Base-by-base conservation (phyloP, 306 rosid species). In the Fragaria iinumae region DNA sequence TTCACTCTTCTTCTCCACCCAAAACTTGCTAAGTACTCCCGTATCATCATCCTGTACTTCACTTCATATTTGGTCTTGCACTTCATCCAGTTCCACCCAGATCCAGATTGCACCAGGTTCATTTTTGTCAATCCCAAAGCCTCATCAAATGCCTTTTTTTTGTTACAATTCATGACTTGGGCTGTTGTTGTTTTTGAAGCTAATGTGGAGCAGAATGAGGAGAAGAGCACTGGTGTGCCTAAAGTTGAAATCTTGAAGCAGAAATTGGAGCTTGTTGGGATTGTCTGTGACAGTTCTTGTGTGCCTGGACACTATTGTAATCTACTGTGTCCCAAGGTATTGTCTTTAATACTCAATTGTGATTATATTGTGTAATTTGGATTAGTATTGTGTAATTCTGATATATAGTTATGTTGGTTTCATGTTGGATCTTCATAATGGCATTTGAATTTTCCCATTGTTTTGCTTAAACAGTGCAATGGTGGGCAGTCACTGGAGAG, bases 271-370 rank as follows among this genome's bases (percentile, higher is more conserved):
- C 85, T 79, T 77, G 78, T 94, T 78, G 97, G 93, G 62, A 85
- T 94, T 55, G 63, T 50, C 53, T 81, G 80, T 71, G 86, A 83
- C 27, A 79, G 86, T 62, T 82, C 89, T 59, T 90, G 86, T 80
- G 80, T 80, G 63, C 93, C 96, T 73, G 95, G 91, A 44, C 79
- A 68, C 65, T 91, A 84, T 81, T 85, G 87, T 80, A 88, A 86
- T 75, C 41, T 90, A 55, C 76, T 79, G 69, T 94, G 98, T 79
- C 96, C 98, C 57, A 94, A 88, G 93, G 97, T 94, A 82, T 4
- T 39, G 34, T 41, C 65, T 73, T 47, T 29, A 57, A 14, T 3
- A 43, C 39, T 72, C 11, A 10, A 27, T 8, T 21, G 10, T 23
- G 49, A 55, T 18, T 14, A 41, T 36, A 14, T 69, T 68, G 2